A percentile compares a stretch with the other conserved stretches of the same genome.
These are phyloP conservation scores for Ogataea pilisensis DNA, from an alignment of 805 yeast genomes.

Conservation along the genomic window DNA sequence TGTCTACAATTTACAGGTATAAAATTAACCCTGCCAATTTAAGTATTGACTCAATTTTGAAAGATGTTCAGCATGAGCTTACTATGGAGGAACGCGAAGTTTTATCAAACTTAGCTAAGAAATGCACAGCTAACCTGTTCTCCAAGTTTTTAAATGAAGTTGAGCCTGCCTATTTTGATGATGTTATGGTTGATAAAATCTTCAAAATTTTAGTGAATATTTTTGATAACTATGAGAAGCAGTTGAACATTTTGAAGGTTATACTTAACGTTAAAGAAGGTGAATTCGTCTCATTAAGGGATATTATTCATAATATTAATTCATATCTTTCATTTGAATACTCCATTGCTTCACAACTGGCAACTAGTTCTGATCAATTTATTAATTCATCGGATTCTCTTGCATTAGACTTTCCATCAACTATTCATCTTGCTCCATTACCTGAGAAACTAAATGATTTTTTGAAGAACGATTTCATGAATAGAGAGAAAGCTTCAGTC, in stretches of 20 bases:
- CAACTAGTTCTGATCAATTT: constrained; percentile 6
- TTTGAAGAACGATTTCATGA: constrained; percentile 41
- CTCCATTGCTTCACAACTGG: constrained; percentile 16
- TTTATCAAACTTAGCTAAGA: constrained; percentile 8
- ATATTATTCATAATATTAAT: constrained; percentile 11
- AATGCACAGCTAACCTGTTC: constrained; percentile 17
- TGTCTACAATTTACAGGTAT: constrained; percentile 21
- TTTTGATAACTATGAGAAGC: constrained; percentile 28
- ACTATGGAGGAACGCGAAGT: constrained; percentile 6
- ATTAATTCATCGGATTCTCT: constrained; percentile 29
- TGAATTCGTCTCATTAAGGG: constrained; percentile 22
- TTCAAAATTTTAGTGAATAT: constrained; percentile 34
- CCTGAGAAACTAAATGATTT: constrained; percentile 39
- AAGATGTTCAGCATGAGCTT: constrained; percentile 1
- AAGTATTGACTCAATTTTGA: constrained; percentile 18
- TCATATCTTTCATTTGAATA: constrained; percentile 15
- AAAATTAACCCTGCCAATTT: constrained; percentile 14
- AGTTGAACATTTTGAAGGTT: constrained; percentile 29
- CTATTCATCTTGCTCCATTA: constrained; percentile 20
- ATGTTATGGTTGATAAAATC: constrained; percentile 35
- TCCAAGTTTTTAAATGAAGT: constrained; percentile 20
- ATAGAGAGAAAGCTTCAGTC: constrained; percentile 22
- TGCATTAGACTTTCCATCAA: constrained; percentile 27
- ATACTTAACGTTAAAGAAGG: constrained; percentile 25
- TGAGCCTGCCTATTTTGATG: constrained; percentile 29